Evolutionary conservation across 2,329 filamentous ascomycete genomes (phyloP), one percentile per base, ranked within the genome.

Genomic region (Bipolaris gigantea): DNA sequence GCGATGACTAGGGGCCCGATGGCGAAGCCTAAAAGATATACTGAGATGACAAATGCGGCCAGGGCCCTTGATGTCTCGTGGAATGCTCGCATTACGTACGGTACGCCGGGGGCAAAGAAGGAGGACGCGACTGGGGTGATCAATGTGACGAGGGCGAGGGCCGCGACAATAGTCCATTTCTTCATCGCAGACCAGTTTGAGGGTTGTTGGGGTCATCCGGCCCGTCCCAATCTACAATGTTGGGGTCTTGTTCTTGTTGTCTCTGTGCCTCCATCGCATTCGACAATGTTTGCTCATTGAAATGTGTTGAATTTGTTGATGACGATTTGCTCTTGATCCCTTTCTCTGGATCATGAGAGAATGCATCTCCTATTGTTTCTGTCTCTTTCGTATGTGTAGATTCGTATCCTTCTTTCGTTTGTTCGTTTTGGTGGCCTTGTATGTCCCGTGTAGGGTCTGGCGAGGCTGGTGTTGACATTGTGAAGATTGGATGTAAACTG

Each of bases 41-140:
- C 66, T 8, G 71, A 73, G 16, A 76, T 73, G 4, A 76, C 70
- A 16, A 75, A 74, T 1, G 70, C 45, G 3, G 72, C 67, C 9
- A 75, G 63, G 9, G 70, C 40, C 8, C 66, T 70, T 9, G 68
- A 72, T 2, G 60, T 55, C 13, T 63, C 67, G 33, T 69, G 36
- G 42, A 76, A 76, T 1, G 65, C 57, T 1, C 45, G 48, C 59
- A 76, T 68, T 2, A 76, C 70, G 51, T 83, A 74, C 0, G 83
- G 82, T 0, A 89, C 83, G 11, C 83, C 86, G 0, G 88, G 87
- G 0, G 87, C 87, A 56, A 76, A 76, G 55, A 75, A 73, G 15
- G 69, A 72, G 2, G 72, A 75, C 8, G 66, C 73, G 3, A 76
- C 63, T 2, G 74, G 72, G 52, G 73, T 73, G 50, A 77, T 67